Base-by-base conservation (phyloP, 345 rosid genomes). In the Citrus sp. region DNA sequence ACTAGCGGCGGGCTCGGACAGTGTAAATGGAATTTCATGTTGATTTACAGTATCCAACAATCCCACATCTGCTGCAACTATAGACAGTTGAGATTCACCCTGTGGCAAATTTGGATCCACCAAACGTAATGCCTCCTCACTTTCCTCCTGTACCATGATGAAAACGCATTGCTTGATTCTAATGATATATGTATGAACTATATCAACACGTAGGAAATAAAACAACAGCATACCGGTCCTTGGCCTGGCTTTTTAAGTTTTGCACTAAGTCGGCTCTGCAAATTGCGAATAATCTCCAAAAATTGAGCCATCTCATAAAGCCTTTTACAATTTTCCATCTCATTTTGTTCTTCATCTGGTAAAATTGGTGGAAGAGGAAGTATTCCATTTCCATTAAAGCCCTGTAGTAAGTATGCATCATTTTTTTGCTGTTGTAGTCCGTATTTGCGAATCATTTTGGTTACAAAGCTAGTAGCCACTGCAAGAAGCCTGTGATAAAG, bases 231-330 rank as follows among this genome's bases (percentile, higher is more conserved):
- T 86, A 91, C 92, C 90, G 80, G 58, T 85, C 87, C 88, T 74
- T 88, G 91, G 86, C 92, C 87, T 34, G 90, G 90, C 89, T 88
- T 90, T 85, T 88, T 91, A 76, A 89, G 85, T 85, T 87, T 94
- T 72, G 85, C 84, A 83, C 85, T 77, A 73, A 91, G 90, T 75
- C 85, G 94, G 80, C 83, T 76, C 80, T 96, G 98, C 83, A 94
- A 80, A 77, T 87, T 89, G 46, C 99, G 90, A 66, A 92, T 88
- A 78, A 90, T 85, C 89, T 96, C 99, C 87, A 94, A 79, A 85
- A 90, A 89, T 82, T 86, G 90, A 76, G 97, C 92, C 94, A 94
- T 91, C 75, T 91, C 97, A 80, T 74, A 67, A 83, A 96, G 90
- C 84, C 87, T 88, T 82, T 80, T 83, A 62, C 88, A 84, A 84